Base-by-base conservation (phyloP, 2,329 filamentous ascomycete species). In the Zymoseptoria crescenta region DNA sequence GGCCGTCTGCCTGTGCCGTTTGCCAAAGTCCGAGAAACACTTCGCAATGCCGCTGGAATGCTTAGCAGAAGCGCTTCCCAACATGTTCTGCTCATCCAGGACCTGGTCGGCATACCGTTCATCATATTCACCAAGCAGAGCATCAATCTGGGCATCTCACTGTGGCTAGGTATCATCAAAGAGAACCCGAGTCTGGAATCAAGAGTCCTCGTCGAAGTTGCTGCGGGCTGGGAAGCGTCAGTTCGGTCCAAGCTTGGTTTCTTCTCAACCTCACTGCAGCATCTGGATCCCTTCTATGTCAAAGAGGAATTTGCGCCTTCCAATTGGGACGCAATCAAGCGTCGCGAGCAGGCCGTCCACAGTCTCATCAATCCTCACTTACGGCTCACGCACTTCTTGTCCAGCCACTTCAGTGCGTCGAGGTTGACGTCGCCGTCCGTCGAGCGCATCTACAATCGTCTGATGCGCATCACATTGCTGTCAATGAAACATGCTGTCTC, bases 121-220 rank as follows among this genome's bases (percentile, higher is more conserved):
- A 83, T 85, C 49, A 84, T 96, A 52, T 97, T 99, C 72, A 95
- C 88, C 4, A 96, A 96, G 72, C 89, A 96, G 69, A 94, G 92
- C 1, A 94, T 99, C 72, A 96, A 96, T 71, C 84, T 97, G 55
- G 95, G 94, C 5, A 88, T 96, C 41, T 96, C 94, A 3, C 79
- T 99, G 6, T 99, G 94, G 94, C 85, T 96, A 61, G 94, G 94
- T 27, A 89, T 97, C 13, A 95, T 97, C 69, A 94, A 97, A 68
- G 94, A 99, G 73, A 97, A 96, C 69, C 89, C 92, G 2, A 83
- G 84, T 58, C 87, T 96, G 74, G 91, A 96, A 73, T 83, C 93
- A 8, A 86, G 91, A 61, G 85, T 99, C 58, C 76, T 99, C 30
- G 86, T 86, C 56, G 91, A 96, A 71, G 89, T 97, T 67, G 87